phyloP scores from a whole-genome alignment of 306 rosid genomes.

The Castanopsis chinensis region DNA sequence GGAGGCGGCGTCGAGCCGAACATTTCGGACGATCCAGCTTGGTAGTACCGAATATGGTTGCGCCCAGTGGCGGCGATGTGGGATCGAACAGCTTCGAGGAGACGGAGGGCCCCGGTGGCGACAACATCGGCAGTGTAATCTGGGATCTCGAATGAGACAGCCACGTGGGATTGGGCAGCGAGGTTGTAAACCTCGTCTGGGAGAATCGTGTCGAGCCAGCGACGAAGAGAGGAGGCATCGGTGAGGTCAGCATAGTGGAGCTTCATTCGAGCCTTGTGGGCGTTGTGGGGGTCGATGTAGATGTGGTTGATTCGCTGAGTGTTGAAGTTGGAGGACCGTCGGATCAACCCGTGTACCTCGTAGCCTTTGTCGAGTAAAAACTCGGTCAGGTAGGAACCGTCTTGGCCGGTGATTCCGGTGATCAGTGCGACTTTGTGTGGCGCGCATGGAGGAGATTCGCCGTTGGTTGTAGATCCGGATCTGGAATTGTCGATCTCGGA shows the following conservation, averaged over 20 bases:
- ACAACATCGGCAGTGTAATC: conserved; percentile 98
- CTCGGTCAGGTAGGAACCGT: conserved; percentile 95
- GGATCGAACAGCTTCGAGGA: conserved; percentile 88
- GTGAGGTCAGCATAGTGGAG: conserved; percentile 98
- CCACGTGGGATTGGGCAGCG: conserved; percentile 98
- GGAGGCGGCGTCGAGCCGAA: conserved; percentile 94
- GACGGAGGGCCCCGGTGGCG: conserved; percentile 92
- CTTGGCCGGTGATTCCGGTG: conserved; percentile 97
- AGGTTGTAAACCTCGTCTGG: conserved; percentile 98
- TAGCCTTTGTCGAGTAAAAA: conserved; percentile 80
- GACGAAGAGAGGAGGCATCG: conserved; percentile 98
- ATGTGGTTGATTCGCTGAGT: conserved; percentile 97
- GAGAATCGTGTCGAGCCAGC: conserved; percentile 84
- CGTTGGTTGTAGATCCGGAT: conserved; percentile 50
- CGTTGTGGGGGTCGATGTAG: conserved; percentile 98
- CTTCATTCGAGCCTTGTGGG: conserved; percentile 92
- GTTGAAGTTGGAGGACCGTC: conserved; percentile 95
- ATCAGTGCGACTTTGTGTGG: conserved; percentile 69
- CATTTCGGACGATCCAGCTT: conserved; percentile 99
- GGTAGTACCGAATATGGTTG: conserved; percentile 70
- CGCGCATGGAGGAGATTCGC: conserved; percentile 23
- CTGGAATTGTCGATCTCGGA: conserved; percentile 36
- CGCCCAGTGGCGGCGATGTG: conserved; percentile 79
- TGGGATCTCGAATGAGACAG: conserved; percentile 97
- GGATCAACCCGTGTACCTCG: conserved; percentile 91